Percentiles rank a stretch among this genome's conserved stretches.
Conservation (phyloP, 2,329 filamentous ascomycete species). For the Didymella lethalis region DNA sequence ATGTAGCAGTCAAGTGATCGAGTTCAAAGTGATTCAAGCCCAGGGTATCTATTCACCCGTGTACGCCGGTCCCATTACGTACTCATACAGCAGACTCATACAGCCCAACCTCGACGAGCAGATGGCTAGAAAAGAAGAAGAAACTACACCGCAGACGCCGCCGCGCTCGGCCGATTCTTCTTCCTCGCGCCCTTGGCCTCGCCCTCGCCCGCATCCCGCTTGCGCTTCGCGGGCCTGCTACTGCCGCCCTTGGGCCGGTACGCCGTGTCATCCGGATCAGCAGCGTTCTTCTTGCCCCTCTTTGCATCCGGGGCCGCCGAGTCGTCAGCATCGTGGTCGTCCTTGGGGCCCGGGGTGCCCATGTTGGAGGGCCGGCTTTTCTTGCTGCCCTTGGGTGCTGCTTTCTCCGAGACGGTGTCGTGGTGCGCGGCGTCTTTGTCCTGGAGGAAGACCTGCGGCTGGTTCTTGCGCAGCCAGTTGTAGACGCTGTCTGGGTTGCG, state of each 20-base stretch:
- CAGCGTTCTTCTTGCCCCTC: conserved; percentile 42
- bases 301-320: conserved; percentile 44
- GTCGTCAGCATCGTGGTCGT: conserved; percentile 55
- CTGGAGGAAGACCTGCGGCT: conserved; percentile 84
- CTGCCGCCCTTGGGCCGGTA: conserved; percentile 60
- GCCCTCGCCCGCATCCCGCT: conserved; percentile 52
- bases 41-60: conserved; percentile 24
- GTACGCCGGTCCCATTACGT: conserved; percentile 16
- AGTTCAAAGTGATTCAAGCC: neutral
- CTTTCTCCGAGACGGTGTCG: conserved; percentile 50
- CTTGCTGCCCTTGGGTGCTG: conserved; percentile 39
- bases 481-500: conserved; percentile 91
- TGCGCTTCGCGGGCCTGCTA: conserved; percentile 52
- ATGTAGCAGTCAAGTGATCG: neutral
- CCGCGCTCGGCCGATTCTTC: conserved; percentile 44
- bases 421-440: conserved; percentile 62
- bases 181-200: conserved; percentile 40
- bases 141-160: conserved; percentile 2
- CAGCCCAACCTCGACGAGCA: too few relatives aligned
- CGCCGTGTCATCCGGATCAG: conserved; percentile 53
- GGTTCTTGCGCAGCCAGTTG: conserved; percentile 90
- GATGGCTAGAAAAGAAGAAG: too few relatives aligned
- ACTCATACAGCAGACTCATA: conserved; percentile 3
- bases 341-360: conserved; percentile 45
- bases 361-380: conserved; percentile 47